A percentile compares a stretch with the other conserved stretches of the same genome.
phyloP scores from a whole-genome alignment of 2,329 filamentous ascomycete species.

The Nigrograna mackinnonii region DNA sequence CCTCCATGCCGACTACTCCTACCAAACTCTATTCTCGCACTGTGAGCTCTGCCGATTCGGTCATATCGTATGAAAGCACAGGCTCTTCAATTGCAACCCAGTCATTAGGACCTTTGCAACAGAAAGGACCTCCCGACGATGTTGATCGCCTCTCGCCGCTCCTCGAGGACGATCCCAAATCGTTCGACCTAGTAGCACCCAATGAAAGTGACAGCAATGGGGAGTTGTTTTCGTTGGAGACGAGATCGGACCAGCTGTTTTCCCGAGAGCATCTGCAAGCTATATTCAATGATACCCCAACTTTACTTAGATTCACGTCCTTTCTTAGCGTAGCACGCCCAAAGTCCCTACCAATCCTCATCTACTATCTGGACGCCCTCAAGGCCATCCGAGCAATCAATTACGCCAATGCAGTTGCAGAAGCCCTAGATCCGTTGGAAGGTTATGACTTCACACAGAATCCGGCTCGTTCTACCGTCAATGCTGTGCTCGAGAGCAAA shows the following conservation, averaged over 20 bases:
- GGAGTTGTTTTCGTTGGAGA: constrained; percentile 60
- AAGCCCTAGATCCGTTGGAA: constrained; percentile 60
- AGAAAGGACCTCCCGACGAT: constrained; percentile 45
- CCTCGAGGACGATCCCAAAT: constrained; percentile 57
- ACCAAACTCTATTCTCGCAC: constrained; percentile 20
- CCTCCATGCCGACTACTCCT: constrained; percentile 19
- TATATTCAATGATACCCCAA: constrained; percentile 67
- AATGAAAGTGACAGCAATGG: constrained; percentile 25
- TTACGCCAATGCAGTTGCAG: constrained; percentile 71
- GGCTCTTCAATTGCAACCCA: constrained; percentile 35
- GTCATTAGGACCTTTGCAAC: constrained; percentile 47
- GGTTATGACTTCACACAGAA: constrained; percentile 60
- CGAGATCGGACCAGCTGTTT: constrained; percentile 67
- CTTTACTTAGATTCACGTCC: constrained; percentile 67
- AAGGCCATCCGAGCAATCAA: constrained; percentile 73
- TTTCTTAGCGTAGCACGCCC: constrained; percentile 66
- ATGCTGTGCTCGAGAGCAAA: constrained; percentile 63
- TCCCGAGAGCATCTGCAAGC: constrained; percentile 66
- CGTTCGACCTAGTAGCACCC: constrained; percentile 57
- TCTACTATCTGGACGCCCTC: constrained; percentile 72
- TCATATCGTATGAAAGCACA: constrained; percentile 38
- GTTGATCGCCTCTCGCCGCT: constrained; percentile 50
- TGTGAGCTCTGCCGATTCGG: constrained; percentile 37
- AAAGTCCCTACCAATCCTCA: constrained; percentile 65
- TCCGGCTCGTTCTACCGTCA: constrained; percentile 57